Conservation (phyloP, 768 basidiomycete species). For the Tricholoma sp. region DNA sequence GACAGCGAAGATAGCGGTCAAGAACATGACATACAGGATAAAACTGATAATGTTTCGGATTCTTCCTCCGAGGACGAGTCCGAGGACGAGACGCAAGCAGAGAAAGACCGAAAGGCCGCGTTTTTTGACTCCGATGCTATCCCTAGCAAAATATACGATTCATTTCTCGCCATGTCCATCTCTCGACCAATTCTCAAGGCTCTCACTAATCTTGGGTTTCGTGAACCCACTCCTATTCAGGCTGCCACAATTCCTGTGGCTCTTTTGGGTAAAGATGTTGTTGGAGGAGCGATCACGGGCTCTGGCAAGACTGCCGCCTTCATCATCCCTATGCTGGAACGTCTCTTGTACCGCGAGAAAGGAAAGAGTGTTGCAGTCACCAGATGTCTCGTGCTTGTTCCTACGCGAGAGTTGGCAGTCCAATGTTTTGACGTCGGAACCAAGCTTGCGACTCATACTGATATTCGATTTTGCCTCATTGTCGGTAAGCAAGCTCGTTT, state of each 20-base stretch:
- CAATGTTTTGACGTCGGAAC: constrained; percentile 93
- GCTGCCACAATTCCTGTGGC: constrained; percentile 91
- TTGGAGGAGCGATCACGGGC: constrained; percentile 94
- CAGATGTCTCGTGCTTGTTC: constrained; percentile 87
- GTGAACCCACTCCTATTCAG: constrained; percentile 93
- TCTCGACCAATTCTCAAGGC: constrained; percentile 93
- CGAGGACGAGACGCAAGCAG: constrained; percentile 55
- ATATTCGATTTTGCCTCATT: constrained; percentile 86
- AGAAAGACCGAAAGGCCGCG: constrained; percentile 77
- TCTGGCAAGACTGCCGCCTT: constrained; percentile 99
- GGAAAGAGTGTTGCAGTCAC: constrained; percentile 83
- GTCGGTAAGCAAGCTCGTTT: constrained; percentile 56
- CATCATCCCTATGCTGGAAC: constrained; percentile 89
- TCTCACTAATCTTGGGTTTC: constrained; percentile 74
- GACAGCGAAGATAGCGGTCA: constrained; percentile 33
- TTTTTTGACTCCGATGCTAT: constrained; percentile 71
- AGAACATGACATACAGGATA: not conserved
- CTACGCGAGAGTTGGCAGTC: constrained; percentile 92
- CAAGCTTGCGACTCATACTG: constrained; percentile 81
- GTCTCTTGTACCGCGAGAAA: constrained; percentile 87
- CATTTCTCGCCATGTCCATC: constrained; percentile 91
- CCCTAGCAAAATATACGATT: constrained; percentile 53
- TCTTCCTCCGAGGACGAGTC: constrained; percentile 32
- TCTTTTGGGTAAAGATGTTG: constrained; percentile 90
- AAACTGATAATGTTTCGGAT: constrained; percentile 21